Base-by-base conservation (phyloP, 139 green algal genomes). In the Chlorella sp. region DNA sequence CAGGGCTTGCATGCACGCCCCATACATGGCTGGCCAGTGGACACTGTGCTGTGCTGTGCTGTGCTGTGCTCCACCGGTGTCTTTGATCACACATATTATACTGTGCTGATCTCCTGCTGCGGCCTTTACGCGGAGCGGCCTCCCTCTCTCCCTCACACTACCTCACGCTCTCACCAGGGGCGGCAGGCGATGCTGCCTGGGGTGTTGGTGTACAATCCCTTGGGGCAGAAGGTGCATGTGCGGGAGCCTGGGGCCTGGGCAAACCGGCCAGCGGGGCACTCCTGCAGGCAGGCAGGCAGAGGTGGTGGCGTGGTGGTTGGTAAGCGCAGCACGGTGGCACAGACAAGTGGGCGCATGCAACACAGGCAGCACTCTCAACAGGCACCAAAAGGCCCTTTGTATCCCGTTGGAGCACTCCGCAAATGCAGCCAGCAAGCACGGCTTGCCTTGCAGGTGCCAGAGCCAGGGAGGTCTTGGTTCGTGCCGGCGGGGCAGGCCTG, bases 161-260 rank as follows among this genome's bases (percentile, higher is more conserved):
- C 48, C 48, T 57, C 48, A 5, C 48, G 5, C 48, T n/a, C 48
- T 57, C 48, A 57, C 48, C 75, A 81, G 75, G 75, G 75, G 75
- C 75, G 75, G 75, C 75, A 81, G n/a, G 75, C 75, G 75, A 81
- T 81, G 75, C 34, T 53, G 34, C 75, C 75, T 0, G 75, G 75
- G 15, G 75, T 81, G 75, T 36, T 81, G 16, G 34, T 30, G n/a
- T 53, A 81, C 14, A 0, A 48, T 34, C 75, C 75, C 14, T 34
- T 24, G 16, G 34, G 30, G 75, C 75, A 81, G 14, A 30, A 21
- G 16, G 40, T 28, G 75, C 75, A 81, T 3, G 53, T 11, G 16
- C 34, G 34, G 0, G 34, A 24, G 14, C 75, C 75, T 0, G 34
- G 15, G 34, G 34, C 7, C 34, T 53, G 34, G 14, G 34, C 12